These are phyloP conservation scores for Xylariaceae sp. DNA, from an alignment of 2,329 filamentous ascomycete genomes.

Conservation along the genomic window DNA sequence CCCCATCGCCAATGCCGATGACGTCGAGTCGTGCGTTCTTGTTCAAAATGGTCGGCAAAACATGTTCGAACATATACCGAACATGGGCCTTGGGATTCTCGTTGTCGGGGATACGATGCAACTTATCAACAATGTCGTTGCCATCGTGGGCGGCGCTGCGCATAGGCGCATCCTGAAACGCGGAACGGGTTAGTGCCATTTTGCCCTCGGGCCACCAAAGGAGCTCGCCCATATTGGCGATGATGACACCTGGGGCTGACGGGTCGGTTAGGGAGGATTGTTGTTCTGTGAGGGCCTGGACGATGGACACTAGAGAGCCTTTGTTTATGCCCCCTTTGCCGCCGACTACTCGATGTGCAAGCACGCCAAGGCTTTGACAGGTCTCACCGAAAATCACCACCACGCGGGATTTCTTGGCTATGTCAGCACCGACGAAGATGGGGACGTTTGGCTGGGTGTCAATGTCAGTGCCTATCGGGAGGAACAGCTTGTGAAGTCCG, in stretches of 20 bases:
- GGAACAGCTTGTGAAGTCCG: slow-evolving; percentile 2
- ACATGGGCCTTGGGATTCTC: slow-evolving; percentile 58
- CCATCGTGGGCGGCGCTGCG: slow-evolving; percentile 58
- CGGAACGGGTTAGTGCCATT: slow-evolving; percentile 54
- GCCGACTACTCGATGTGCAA: slow-evolving; percentile 65
- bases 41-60: slow-evolving; percentile 50
- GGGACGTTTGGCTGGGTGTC: slow-evolving; percentile 56
- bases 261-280: slow-evolving; percentile 33
- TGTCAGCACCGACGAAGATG: slow-evolving; percentile 57
- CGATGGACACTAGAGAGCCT: slow-evolving; percentile 66
- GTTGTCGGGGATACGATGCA: slow-evolving; percentile 63
- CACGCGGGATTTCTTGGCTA: slow-evolving; percentile 57
- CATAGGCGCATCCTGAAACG: slow-evolving; percentile 57
- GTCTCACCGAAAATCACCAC: slow-evolving; percentile 72
- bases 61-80: slow-evolving; percentile 58
- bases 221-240: slow-evolving; percentile 75
- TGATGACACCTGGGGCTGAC: slow-evolving; percentile 56
- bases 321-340: slow-evolving; percentile 61
- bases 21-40: slow-evolving; percentile 59
- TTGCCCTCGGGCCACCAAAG: slow-evolving; percentile 67
- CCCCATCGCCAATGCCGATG: slow-evolving; percentile 66
- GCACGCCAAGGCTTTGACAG: slow-evolving; percentile 66
- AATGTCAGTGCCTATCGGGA: slow-evolving; percentile 34
- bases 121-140: slow-evolving; percentile 45
- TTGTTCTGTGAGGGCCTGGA: slow-evolving; percentile 43